Base-by-base conservation (phyloP, 2,329 filamentous ascomycete genomes). In the Trichoderma atroviride region DNA sequence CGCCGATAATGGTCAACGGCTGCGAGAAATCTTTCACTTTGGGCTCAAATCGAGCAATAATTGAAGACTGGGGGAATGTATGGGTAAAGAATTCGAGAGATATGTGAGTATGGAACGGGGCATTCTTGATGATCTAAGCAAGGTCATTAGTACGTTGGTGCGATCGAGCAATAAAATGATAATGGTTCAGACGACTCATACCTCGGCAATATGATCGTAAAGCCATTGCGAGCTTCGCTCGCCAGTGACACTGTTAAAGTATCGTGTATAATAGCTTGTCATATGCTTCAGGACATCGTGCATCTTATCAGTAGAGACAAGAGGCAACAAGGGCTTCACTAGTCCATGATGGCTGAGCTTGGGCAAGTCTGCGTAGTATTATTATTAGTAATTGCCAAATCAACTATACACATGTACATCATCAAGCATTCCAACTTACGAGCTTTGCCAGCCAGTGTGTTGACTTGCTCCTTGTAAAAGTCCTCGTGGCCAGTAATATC, bases 401-500 rank as follows among this genome's bases (percentile, higher is more conserved):
- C 47, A 24, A 43, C 27, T 43, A 1, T 43, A n/a, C 22, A 27
- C 10, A 0, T n/a, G 1, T 2, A 5, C 35, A 9, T 7, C 10
- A 14, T 2, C 19, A n/a, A 43, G 6, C 19, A n/a, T 24, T 65
- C 5, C 55, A 22, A 69, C 76, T 69, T 69, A 79, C 77, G 73
- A 9, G 78, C 78, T 70, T 79, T 74, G 22, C 76, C 78, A 2
- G 76, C 72, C 62, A 71, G 52, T 4, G 73, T 50, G 6, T 69
- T 67, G 7, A 74, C 71, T 11, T 76, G 68, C n/a, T 74, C 69
- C 7, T 72, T 64, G 64, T 79, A 79, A 56, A 87, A 83, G 40
- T 88, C 85, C 43, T 85, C 81, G 62, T 86, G 85, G 69, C 89
- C 84, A 14, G 91, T 92, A 72, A 93, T 88, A 78, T 93, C 91